Evolutionary conservation across 2,329 filamentous ascomycete species (phyloP).

Genomic region (Monosporascus sp.): DNA sequence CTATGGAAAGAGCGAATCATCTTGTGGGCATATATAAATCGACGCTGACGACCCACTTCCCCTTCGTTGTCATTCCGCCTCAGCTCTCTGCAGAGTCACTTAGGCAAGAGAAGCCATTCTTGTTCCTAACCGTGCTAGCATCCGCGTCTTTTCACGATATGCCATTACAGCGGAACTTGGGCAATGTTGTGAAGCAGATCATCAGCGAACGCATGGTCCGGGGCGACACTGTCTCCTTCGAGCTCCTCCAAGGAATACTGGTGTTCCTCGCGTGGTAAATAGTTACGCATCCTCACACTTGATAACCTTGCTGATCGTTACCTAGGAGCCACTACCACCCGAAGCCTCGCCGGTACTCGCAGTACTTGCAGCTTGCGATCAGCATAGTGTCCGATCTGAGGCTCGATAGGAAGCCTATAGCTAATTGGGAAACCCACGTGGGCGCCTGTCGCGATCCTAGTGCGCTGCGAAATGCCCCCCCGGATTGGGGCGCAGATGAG

Average conservation of each 20-base stretch:
- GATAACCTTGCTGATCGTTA: not conserved
- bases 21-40: slow-evolving; percentile 1
- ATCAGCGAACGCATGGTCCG: not conserved
- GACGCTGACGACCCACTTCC: slow-evolving; percentile 3
- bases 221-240: not conserved
- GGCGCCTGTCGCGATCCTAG: not conserved
- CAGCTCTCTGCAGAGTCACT: slow-evolving; percentile 1
- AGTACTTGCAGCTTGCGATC: slow-evolving; percentile 5
- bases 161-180: slow-evolving; percentile 2
- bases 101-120: slow-evolving; percentile 2
- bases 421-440: not conserved
- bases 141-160: not conserved
- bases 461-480: not conserved
- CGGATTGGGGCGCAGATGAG: slow-evolving; percentile 25
- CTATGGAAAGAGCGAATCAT: not conserved
- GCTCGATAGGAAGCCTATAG: slow-evolving; percentile 1
- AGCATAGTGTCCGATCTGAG: slow-evolving; percentile 4
- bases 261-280: slow-evolving; percentile 5
- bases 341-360: slow-evolving; percentile 1
- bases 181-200: not conserved
- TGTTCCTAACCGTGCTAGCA: slow-evolving; percentile 2
- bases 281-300: not conserved
- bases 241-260: slow-evolving; percentile 4
- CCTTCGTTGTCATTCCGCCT: slow-evolving; percentile 4
- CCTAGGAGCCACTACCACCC: slow-evolving; percentile 4